Conservation (phyloP, 1,284 basidiomycete genomes). For the Puccinia triticina region DNA sequence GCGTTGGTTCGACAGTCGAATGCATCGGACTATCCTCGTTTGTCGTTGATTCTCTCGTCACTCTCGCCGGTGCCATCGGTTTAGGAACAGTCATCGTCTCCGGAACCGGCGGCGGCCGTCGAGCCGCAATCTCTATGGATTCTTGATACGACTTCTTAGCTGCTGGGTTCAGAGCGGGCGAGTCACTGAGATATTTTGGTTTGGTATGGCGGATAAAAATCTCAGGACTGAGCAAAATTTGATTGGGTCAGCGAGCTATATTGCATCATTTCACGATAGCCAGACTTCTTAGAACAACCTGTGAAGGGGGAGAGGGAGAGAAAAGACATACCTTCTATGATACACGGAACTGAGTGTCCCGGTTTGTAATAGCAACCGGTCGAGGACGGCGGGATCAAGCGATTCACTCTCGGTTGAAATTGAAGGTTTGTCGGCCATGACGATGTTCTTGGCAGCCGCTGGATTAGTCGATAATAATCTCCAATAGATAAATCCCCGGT, state of each 20-base stretch:
- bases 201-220: slow-evolving; percentile 54
- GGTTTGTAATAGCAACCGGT: slow-evolving; percentile 68
- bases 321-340: slow-evolving; percentile 55
- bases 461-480: slow-evolving; percentile 92
- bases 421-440: slow-evolving; percentile 89
- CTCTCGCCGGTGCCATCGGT: not conserved
- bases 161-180: slow-evolving; percentile 55
- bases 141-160: slow-evolving; percentile 57
- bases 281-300: not conserved
- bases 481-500: slow-evolving; percentile 99
- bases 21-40: not conserved
- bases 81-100: slow-evolving; percentile 36
- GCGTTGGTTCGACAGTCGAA: not conserved
- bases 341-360: slow-evolving; percentile 58
- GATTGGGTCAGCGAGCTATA: not conserved
- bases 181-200: slow-evolving; percentile 56
- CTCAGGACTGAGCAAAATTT: slow-evolving; percentile 41
- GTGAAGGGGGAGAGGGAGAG: not conserved
- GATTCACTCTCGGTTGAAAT: slow-evolving; percentile 97
- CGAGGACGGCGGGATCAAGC: slow-evolving; percentile 92
- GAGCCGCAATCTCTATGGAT: slow-evolving; percentile 52
- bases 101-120: slow-evolving; percentile 35
- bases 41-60: not conserved
- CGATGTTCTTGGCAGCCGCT: slow-evolving; percentile 76
- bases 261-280: not conserved